Percentiles rank a stretch among this genome's conserved stretches.
Conservation (phyloP, 2,329 filamentous ascomycete genomes). For the Penicillium sp. region DNA sequence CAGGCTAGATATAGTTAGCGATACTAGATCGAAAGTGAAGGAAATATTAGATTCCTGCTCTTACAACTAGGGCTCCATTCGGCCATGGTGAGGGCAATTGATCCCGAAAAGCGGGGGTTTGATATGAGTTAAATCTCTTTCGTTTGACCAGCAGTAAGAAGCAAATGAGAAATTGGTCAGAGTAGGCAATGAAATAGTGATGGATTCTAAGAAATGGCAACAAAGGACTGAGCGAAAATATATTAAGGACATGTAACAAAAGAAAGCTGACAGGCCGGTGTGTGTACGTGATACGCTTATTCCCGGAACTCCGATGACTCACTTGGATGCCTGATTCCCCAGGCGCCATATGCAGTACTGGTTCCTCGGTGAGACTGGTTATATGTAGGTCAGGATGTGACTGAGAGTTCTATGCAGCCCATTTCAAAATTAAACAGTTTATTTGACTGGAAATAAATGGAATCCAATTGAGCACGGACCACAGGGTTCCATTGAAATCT, state of each 20-base stretch:
- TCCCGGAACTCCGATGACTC: conserved; percentile 1
- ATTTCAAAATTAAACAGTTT: neutral
- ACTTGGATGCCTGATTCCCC: neutral
- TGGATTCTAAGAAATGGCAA: neutral
- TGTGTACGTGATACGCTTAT: conserved; percentile 5
- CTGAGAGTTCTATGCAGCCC: neutral
- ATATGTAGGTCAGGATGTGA: neutral
- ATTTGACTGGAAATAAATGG: neutral
- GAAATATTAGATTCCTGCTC: neutral
- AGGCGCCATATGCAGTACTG: neutral
- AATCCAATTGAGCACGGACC: neutral
- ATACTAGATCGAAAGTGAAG: neutral
- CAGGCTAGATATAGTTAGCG: conserved; percentile 31
- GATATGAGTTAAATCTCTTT: neutral
- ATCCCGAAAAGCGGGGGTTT: neutral
- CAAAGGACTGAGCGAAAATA: neutral
- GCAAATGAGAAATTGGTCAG: no score
- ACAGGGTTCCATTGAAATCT: neutral
- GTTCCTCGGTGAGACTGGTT: neutral
- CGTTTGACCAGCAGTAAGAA: neutral
- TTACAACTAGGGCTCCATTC: conserved; percentile 33
- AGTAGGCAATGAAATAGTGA: neutral
- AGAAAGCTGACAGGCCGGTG: neutral
- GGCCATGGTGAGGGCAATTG: conserved; percentile 17
- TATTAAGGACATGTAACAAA: conserved; percentile 2